Conservation (phyloP, 495 filamentous ascomycete species). For the Xylaria acuta region DNA sequence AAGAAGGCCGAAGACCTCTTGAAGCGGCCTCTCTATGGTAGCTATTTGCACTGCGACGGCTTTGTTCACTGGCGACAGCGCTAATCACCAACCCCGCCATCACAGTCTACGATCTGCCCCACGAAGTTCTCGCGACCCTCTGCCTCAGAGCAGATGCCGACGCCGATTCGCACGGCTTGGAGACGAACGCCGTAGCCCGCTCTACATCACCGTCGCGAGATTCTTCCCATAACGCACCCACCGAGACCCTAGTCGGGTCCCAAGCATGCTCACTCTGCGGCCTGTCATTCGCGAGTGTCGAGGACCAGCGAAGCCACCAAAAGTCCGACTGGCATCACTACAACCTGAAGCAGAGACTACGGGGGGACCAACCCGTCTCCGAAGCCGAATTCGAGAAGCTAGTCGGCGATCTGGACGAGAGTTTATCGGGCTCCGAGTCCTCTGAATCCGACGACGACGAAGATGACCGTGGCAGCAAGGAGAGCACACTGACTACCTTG, state of each 20-base stretch:
- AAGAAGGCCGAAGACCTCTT: constrained; percentile 44
- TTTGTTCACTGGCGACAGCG: not conserved
- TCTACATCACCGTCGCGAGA: constrained; percentile 41
- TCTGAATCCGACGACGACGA: constrained; percentile 60
- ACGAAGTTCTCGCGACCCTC: constrained; percentile 75
- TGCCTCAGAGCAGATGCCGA: constrained; percentile 59
- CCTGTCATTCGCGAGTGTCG: constrained; percentile 69
- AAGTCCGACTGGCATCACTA: constrained; percentile 94
- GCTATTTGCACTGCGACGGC: not conserved
- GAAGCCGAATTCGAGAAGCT: constrained; percentile 86
- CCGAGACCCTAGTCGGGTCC: constrained; percentile 59
- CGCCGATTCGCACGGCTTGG: constrained; percentile 37
- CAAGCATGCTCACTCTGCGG: constrained; percentile 85
- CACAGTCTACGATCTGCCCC: constrained; percentile 85
- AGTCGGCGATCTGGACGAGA: constrained; percentile 83
- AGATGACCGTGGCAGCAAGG: constrained; percentile 47
- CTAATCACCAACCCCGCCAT: constrained; percentile 32
- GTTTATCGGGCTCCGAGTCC: constrained; percentile 81
- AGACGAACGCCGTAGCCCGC: constrained; percentile 28
- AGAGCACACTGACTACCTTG: constrained; percentile 71
- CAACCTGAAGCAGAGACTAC: constrained; percentile 88
- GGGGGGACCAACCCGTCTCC: constrained; percentile 68
- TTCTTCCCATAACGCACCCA: constrained; percentile 40
- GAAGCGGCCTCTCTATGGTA: constrained; percentile 51
- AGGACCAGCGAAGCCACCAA: constrained; percentile 84